Evolutionary conservation across 2,329 filamentous ascomycete genomes (phyloP).

Genomic region (Blastomyces gilchristii): DNA sequence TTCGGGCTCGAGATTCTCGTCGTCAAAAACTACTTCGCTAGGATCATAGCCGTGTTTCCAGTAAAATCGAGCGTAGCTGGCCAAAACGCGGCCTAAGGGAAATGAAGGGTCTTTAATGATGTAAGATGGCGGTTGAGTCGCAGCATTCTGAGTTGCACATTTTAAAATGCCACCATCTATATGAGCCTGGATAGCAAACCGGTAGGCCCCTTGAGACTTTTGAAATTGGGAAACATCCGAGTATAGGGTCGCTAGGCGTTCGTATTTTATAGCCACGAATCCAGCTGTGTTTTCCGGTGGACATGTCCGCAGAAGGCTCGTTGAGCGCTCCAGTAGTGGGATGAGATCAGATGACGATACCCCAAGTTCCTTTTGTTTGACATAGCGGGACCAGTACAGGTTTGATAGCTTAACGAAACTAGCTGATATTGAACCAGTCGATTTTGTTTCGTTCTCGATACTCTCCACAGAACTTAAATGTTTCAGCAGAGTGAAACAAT

Average conservation of each 20-base stretch:
- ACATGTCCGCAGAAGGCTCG: conserved; percentile 28
- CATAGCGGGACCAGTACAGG: conserved; percentile 39
- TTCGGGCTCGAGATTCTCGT: conserved; percentile 19
- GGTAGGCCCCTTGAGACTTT: conserved; percentile 31
- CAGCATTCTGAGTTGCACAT: conserved; percentile 21
- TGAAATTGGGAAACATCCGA: conserved; percentile 27
- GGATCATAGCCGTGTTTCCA: conserved; percentile 6
- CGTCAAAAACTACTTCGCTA: conserved; percentile 24
- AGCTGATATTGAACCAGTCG: conserved; percentile 19
- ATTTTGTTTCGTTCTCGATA: conserved; percentile 3
- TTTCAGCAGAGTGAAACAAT: conserved; percentile 29
- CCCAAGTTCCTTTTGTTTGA: conserved; percentile 32
- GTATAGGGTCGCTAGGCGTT: conserved; percentile 35
- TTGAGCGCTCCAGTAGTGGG: conserved; percentile 32
- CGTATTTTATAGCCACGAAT: conserved; percentile 36
- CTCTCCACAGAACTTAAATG: conserved; percentile 18
- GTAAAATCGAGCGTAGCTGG: conserved; percentile 24
- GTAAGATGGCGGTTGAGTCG: conserved; percentile 20
- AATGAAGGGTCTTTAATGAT: conserved; percentile 28
- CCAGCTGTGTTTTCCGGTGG: conserved; percentile 29
- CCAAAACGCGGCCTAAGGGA: conserved; percentile 30
- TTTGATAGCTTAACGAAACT: conserved; percentile 36
- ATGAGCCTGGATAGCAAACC: conserved; percentile 33
- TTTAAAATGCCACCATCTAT: conserved; percentile 30
- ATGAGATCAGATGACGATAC: conserved; percentile 28